These are phyloP conservation scores for Silybum marianum DNA, from an alignment of 129 eudicot genomes.

Conservation along the genomic window DNA sequence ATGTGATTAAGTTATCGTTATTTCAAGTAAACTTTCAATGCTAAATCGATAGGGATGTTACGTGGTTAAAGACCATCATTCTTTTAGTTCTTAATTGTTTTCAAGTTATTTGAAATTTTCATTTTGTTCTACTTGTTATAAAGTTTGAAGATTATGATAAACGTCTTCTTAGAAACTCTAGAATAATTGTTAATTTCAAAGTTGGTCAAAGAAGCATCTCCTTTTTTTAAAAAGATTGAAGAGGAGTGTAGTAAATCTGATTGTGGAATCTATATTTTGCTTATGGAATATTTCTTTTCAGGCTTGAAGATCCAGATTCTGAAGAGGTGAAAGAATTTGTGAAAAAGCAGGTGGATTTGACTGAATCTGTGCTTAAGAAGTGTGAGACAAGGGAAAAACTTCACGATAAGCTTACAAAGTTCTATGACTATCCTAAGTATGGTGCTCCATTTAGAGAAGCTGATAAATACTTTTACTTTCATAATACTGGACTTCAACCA, in stretches of 20 bases:
- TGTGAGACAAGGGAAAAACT: constrained; percentile 85
- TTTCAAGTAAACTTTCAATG: neutral
- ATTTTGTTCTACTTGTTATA: neutral
- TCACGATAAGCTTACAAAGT: constrained; percentile 66
- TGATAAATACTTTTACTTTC: constrained; percentile 86
- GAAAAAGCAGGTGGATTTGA: constrained; percentile 72
- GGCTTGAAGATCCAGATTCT: constrained; percentile 98
- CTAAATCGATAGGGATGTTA: neutral
- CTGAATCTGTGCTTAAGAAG: constrained; percentile 70
- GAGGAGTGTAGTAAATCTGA: neutral
- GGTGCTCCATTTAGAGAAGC: constrained; percentile 75
- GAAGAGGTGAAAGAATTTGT: constrained; percentile 87
- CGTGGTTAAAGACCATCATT: neutral
- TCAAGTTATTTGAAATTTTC: neutral
- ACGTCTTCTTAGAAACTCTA: neutral
- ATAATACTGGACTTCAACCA: constrained; percentile 88
- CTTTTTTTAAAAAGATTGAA: neutral
- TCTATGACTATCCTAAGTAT: constrained; percentile 76
- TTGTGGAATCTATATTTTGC: neutral
- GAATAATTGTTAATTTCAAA: neutral
- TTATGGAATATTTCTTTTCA: constrained; percentile 17
- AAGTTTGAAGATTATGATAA: neutral
- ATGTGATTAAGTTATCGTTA: neutral
- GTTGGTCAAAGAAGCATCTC: constrained; percentile 3
- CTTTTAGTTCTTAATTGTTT: neutral